Evolutionary conservation across 1,139 yeast genomes (phyloP), one percentile per base, ranked within the genome.

Genomic region (Saccharomyces hybrid): DNA sequence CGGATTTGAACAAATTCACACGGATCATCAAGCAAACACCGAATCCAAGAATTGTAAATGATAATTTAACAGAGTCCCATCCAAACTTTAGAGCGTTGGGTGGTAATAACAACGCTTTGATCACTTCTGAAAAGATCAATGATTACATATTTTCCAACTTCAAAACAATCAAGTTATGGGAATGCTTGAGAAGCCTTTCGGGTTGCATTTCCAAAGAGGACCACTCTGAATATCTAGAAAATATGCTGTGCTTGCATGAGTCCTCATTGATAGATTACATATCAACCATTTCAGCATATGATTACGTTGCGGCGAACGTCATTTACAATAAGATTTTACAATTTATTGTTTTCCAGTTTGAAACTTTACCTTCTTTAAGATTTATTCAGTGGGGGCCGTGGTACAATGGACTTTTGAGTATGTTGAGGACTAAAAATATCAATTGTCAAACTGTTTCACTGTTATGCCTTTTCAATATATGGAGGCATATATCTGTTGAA

Each of bases 241-340:
- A 9, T 29, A 50, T 59, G 20, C 41, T 64, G n/a, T 38, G 51
- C 14, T 34, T 62, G 16, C 68, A 66, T 55, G 69, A 66, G 52
- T 32, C 49, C 11, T 49, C 53, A 4, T 64, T 61, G 49, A 52
- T 68, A n/a, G 51, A 55, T 29, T 55, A 54, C 6, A 56, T 66
- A 8, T 56, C 59, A 2, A 60, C 51, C 20, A 59, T 64, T 11
- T 59, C 70, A n/a, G 68, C 71, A 11, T 62, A 67, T 51, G 69
- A 68, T 52, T 57, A 56, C 16, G 52, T 53, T 41, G 47, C 61
- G 31, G 66, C 69, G 1, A 66, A 63, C 47, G 55, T 67, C 27
- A 52, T 67, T n/a, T 67, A 60, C 51, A 66, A 68, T 51, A 64
- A 66, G 51, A 38, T 65, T 6, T 49, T 68, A 5, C 64, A 62